A percentile compares a stretch with the other conserved stretches of the same genome.
These are phyloP conservation scores for Rhododendron molle DNA, from an alignment of 148 eudicot species.

Conservation along the genomic window DNA sequence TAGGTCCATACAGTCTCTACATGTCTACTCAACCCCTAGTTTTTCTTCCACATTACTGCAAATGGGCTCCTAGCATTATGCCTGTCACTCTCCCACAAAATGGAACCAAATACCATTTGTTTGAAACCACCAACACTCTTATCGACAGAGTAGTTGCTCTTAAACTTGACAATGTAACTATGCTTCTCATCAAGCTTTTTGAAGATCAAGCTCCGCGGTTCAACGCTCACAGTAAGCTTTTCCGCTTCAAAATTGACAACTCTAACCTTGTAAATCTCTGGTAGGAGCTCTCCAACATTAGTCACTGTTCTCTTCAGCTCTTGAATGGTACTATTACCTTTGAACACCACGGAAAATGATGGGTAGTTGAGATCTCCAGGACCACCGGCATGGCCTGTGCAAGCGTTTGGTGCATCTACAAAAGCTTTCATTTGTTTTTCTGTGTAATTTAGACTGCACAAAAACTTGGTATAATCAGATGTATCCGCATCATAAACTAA, in stretches of 20 bases:
- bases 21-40: not conserved
- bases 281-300: not conserved
- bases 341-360: constrained; percentile 13
- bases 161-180: constrained; percentile 5
- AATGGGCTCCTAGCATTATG: not conserved
- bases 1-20: no score
- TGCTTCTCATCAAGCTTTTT: constrained; percentile 5
- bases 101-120: not conserved
- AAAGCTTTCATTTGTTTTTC: constrained; percentile 7
- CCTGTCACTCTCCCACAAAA: not conserved
- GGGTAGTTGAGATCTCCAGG: constrained; percentile 18
- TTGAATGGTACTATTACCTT: not conserved
- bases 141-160: not conserved
- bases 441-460: constrained; percentile 10
- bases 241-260: not conserved
- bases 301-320: constrained; percentile 12
- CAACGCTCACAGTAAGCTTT: not conserved
- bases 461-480: constrained; percentile 9
- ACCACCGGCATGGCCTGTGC: not conserved
- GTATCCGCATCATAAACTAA: constrained; percentile 7
- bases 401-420: not conserved
- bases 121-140: not conserved
- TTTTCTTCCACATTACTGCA: not conserved
- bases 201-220: constrained; percentile 5
- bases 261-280: constrained; percentile 2